These are phyloP conservation scores for Escovopsis sp. DNA, from an alignment of 2,329 filamentous ascomycete species.

Conservation along the genomic window DNA sequence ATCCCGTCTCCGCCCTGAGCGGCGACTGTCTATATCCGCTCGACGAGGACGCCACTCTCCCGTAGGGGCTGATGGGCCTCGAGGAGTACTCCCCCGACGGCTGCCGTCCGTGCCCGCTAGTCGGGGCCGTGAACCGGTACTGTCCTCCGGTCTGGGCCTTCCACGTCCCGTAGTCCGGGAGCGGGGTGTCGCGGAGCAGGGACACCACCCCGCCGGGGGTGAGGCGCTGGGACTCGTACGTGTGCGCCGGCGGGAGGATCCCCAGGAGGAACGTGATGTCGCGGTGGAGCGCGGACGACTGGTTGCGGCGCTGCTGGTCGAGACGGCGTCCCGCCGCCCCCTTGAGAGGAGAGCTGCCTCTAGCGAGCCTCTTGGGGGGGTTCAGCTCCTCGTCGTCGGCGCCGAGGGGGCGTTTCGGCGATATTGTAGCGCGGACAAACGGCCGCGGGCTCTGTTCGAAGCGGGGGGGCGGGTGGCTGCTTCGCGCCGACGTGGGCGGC, in stretches of 20 bases:
- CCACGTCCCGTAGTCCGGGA: conserved; percentile 48
- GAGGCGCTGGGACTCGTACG: conserved; percentile 59
- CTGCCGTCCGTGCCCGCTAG: conserved; percentile 21
- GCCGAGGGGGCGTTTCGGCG: conserved; percentile 47
- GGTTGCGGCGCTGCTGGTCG: conserved; percentile 58
- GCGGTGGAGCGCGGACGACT: conserved; percentile 56
- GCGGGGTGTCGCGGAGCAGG: conserved; percentile 51
- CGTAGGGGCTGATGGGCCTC: conserved; percentile 35
- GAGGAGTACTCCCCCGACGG: conserved; percentile 29
- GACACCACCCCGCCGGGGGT: conserved; percentile 57
- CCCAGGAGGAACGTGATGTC: conserved; percentile 51
- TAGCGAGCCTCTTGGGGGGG: conserved; percentile 71
- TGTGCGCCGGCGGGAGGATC: conserved; percentile 58
- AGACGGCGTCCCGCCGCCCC: conserved; percentile 74
- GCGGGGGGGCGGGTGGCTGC: conserved; percentile 26
- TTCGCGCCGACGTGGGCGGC: conserved; percentile 28
- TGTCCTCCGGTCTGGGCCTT: conserved; percentile 29
- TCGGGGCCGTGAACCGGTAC: conserved; percentile 18
- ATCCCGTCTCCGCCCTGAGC: conserved; percentile 30
- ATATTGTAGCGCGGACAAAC: conserved; percentile 32
- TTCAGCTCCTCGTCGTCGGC: conserved; percentile 58
- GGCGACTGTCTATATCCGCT: conserved; percentile 37
- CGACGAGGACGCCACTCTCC: conserved; percentile 24
- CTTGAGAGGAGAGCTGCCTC: conserved; percentile 88
- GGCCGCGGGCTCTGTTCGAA: conserved; percentile 31